Conservation (phyloP, 441 rosid genomes). For the Daphne laureola region DNA sequence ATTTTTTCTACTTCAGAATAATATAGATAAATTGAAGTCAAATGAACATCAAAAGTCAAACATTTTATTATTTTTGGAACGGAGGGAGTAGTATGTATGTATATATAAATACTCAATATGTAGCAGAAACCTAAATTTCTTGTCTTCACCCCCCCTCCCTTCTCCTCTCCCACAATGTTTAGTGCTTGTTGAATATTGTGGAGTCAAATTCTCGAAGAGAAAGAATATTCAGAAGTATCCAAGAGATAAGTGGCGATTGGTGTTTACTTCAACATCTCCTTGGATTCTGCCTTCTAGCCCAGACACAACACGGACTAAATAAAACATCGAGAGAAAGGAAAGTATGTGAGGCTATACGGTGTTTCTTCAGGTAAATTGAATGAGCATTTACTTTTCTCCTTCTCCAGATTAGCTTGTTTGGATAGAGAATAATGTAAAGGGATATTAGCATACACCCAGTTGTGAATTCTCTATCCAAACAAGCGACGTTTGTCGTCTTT, state of each 20-base stretch:
- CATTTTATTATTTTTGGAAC: no score
- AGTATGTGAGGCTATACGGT: constrained; percentile 72
- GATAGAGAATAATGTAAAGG: no score
- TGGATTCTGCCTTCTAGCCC: constrained; percentile 90
- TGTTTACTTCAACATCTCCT: constrained; percentile 85
- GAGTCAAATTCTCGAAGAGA: constrained; percentile 73
- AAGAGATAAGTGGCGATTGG: constrained; percentile 77
- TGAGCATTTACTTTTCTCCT: constrained; percentile 4
- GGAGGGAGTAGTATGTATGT: no score
- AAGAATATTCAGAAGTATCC: constrained; percentile 64
- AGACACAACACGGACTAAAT: constrained; percentile 55
- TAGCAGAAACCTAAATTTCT: constrained; percentile 13
- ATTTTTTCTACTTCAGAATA: no score
- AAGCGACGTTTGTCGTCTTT: no score
- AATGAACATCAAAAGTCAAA: no score
- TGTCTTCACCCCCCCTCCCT: constrained; percentile 7
- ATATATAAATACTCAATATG: no score
- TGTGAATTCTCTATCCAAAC: no score
- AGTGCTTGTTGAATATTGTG: constrained; percentile 64
- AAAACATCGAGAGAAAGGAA: constrained; percentile 64
- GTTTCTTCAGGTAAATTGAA: constrained; percentile 72
- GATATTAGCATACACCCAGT: no score
- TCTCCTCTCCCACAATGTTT: constrained; percentile 9
- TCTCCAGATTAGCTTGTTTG: constrained; percentile 10
- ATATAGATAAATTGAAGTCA: no score